Base-by-base conservation (phyloP, 768 basidiomycete genomes). In the Krasilnikovozyma curviuscula region DNA sequence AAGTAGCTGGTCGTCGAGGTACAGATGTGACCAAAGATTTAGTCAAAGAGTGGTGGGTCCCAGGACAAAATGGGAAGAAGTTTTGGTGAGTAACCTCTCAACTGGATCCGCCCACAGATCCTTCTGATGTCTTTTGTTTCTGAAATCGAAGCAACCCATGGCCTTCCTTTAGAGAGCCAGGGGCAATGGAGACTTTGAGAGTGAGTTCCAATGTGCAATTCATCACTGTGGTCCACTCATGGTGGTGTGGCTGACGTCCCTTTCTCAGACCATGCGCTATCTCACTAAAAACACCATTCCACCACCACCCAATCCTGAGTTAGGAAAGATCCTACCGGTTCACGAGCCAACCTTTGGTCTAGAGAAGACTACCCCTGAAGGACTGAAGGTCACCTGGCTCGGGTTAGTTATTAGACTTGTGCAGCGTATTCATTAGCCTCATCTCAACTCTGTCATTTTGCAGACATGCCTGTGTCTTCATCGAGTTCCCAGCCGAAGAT, bases 351-450 rank as follows among this genome's bases (percentile, higher is more conserved):
- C 33, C 4, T 57, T 30, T 9, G 56, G 56, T 7, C 2, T 30
- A 2, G 25, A 47, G 35, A 54, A 49, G 5, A 19, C 38, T 0
- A 34, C 48, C 2, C 40, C 35, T 3, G 53, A 53, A 1, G 48
- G 44, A 3, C 67, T 74, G 29, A 73, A 70, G 51, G 62, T 71
- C 6, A 75, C 73, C 0, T 74, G 72, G 72, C 63, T 75, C 0
- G 73, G 73, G 55, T 56, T 25, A 29, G 53, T 31, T 21, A 27
- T 23, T n/a, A 19, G 14, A 13, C 32, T 24, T 18, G 37, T 18
- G 1, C 13, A 8, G 6, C n/a, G 10, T 46, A 23, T 21, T 10
- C 2, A 18, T 44, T 21, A 13, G 30, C n/a, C n/a, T 24, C n/a
- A 30, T 14, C 12, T 33, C 23, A 12, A 9, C 10, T 40, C 12